phyloP scores from a whole-genome alignment of 163 green algal genomes.

The Prototheca wickerhamii region DNA sequence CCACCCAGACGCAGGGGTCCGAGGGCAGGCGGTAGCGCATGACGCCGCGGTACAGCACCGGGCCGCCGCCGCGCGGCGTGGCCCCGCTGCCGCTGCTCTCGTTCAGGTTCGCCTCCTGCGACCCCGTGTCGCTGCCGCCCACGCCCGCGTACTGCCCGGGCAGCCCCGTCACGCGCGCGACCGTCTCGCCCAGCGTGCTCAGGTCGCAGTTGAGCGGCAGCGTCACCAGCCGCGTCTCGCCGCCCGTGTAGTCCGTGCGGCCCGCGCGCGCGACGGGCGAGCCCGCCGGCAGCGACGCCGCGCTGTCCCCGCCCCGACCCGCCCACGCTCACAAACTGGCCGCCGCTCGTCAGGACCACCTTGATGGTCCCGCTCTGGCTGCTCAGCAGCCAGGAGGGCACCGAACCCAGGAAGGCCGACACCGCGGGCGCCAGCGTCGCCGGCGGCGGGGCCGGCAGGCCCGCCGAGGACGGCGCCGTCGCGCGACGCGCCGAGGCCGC shows the following conservation, averaged over 20 bases:
- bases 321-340: background rate
- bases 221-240: conserved; percentile 60
- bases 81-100: conserved; percentile 1
- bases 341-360: background rate
- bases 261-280: too few species aligned
- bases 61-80: background rate
- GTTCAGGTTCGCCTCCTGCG: background rate
- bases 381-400: background rate
- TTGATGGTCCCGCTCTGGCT: background rate
- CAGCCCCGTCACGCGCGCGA: conserved; percentile 17
- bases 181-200: conserved; percentile 24
- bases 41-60: background rate
- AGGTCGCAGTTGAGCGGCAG: conserved; percentile 25
- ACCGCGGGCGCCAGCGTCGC: background rate
- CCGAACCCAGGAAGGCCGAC: background rate
- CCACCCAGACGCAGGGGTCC: conserved; percentile 43
- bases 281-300: too few species aligned
- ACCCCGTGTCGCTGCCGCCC: too few species aligned
- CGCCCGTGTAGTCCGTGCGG: conserved; percentile 41
- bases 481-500: background rate
- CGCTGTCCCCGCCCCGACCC: too few species aligned
- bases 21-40: conserved; percentile 57
- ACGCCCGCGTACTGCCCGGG: background rate
- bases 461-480: background rate
- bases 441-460: background rate